phyloP scores from a whole-genome alignment of 2,329 filamentous ascomycete genomes.

The Pseudogymnoascus sp. region DNA sequence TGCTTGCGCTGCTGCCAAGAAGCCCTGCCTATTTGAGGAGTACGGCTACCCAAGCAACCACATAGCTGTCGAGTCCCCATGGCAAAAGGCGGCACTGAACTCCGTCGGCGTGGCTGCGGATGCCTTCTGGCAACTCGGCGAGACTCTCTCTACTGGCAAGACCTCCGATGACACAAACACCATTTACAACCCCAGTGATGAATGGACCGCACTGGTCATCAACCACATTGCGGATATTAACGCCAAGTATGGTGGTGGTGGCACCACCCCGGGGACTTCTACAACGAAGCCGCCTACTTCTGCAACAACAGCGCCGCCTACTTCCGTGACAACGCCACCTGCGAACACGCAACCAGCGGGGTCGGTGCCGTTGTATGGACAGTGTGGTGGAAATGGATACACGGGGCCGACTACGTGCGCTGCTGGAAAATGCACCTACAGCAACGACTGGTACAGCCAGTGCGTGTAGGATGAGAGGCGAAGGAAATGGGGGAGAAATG shows the following conservation, averaged over 20 bases:
- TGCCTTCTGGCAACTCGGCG: conserved; percentile 29
- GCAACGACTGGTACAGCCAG: conserved; percentile 11
- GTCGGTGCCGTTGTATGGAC: neutral
- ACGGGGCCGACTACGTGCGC: conserved; percentile 14
- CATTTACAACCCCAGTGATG: conserved; percentile 23
- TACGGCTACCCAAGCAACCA: conserved; percentile 23
- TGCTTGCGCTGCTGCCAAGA: conserved; percentile 31
- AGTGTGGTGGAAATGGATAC: conserved; percentile 9
- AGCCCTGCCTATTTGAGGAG: conserved; percentile 36
- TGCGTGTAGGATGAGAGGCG: neutral
- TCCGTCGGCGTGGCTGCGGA: conserved; percentile 21
- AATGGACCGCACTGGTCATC: conserved; percentile 17
- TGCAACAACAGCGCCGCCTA: neutral
- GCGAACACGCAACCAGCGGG: neutral
- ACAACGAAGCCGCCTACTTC: neutral
- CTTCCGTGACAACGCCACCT: neutral
- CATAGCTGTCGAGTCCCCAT: conserved; percentile 15
- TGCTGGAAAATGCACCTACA: conserved; percentile 11
- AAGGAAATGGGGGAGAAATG: neutral
- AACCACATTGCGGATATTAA: neutral
- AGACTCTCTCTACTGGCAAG: conserved; percentile 20
- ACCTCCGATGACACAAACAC: conserved; percentile 24
- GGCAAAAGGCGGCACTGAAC: conserved; percentile 21
- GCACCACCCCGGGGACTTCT: neutral
- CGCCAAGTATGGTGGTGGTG: neutral